Base-by-base conservation (phyloP, 129 eudicot species). In the Tagetes erecta region DNA sequence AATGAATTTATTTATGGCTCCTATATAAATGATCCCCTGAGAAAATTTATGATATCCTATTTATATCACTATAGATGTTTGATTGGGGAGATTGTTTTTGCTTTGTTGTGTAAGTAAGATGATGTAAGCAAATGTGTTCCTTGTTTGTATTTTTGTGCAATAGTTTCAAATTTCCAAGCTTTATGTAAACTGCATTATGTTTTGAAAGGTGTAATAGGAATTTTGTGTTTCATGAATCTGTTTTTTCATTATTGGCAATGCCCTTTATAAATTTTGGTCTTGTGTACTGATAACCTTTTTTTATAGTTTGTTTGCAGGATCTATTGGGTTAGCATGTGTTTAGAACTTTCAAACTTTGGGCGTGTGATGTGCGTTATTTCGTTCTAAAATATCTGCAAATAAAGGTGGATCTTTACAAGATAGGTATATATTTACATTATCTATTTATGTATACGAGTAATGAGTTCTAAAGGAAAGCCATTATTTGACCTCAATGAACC, bases 401-500 rank as follows among this genome's bases (percentile, higher is more conserved):
- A 70, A 66, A 64, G 49, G 77, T 78, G 82, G 34, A 53, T 53
- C 33, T 20, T 7, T 53, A 14, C 59, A 27, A 53, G 34, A 53
- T 53, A 53, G 34, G 34, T 53, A 27, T 52, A 38, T 30, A 62
- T 47, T 14, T 70, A 2, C 8, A 44, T 44, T 6, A 44, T 44
- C 31, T 78, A 71, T 78, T 12, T 63, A 71, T 78, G 67, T 64
- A 78, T 71, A 71, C 64, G 78, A 78, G 82, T 78, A 71, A 92
- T 92, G 98, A 95, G 87, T 62, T 92, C 96, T 83, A 91, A 81
- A 82, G 94, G 93, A 81, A 92, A 81, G 81, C 87, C 78, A 73
- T 82, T 87, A 59, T 87, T 92, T 87, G 98, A 92, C 81, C 98
- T 92, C 78, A 92, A 92, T 86, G 95, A 92, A 83, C 91, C 91